phyloP scores from a whole-genome alignment of 1,139 yeast genomes.

The Zygosaccharomyces pseudobailii region DNA sequence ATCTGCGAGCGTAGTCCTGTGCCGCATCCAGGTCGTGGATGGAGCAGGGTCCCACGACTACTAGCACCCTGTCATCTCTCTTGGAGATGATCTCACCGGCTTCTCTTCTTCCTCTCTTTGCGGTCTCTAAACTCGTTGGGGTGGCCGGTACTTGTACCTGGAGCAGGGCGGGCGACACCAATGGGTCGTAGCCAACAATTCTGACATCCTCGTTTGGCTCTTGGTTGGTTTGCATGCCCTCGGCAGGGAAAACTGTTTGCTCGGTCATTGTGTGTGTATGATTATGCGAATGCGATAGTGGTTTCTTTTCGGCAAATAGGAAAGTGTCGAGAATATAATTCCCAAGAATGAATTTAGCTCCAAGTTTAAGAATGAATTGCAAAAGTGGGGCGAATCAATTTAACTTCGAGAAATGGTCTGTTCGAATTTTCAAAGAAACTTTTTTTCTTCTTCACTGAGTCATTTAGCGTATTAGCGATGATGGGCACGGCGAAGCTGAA shows the following conservation, averaged over 20 bases:
- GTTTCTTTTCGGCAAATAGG: too few relatives aligned
- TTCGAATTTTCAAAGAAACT: neutral
- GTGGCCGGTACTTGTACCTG: conserved; percentile 75
- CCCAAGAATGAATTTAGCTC: neutral
- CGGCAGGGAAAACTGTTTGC: conserved; percentile 23
- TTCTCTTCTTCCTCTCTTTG: conserved; percentile 70
- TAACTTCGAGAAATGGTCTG: neutral
- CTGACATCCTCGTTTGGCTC: conserved; percentile 78
- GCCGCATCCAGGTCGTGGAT: conserved; percentile 91
- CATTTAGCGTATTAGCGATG: neutral
- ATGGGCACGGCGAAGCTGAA: conserved; percentile 2
- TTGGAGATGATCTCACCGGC: conserved; percentile 68
- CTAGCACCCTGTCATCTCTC: conserved; percentile 73
- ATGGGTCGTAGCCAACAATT: conserved; percentile 85
- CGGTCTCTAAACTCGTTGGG: conserved; percentile 56
- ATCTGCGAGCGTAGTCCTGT: conserved; percentile 72
- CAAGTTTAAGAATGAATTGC: neutral
- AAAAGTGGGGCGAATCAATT: neutral
- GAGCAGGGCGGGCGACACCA: conserved; percentile 80
- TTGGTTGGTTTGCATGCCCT: conserved; percentile 37
- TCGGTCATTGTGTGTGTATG: neutral
- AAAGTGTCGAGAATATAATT: too few relatives aligned
- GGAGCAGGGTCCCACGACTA: conserved; percentile 93
- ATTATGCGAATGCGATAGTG: too few relatives aligned
- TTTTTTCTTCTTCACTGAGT: neutral